A percentile compares a stretch with the other conserved stretches of the same genome.
phyloP scores from a whole-genome alignment of 768 basidiomycete genomes.

The Tricholoma hemisulphureum region DNA sequence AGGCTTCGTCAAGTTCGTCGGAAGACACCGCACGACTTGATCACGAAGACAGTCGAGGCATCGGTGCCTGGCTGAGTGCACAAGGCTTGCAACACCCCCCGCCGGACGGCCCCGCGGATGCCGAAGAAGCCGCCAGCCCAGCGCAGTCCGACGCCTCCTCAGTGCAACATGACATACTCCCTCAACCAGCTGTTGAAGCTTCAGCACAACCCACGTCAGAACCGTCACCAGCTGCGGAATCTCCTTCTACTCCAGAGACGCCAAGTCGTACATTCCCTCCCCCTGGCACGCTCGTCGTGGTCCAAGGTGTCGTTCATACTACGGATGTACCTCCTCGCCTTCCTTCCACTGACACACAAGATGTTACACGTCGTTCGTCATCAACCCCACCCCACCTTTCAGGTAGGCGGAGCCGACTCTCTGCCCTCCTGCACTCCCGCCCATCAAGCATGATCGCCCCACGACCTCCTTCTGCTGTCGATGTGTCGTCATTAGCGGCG shows the following conservation, averaged over 20 bases:
- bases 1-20: background rate
- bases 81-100: background rate
- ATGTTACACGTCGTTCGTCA: conserved; percentile 28
- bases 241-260: background rate
- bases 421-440: conserved; percentile 37
- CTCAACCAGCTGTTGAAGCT: background rate
- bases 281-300: conserved; percentile 76
- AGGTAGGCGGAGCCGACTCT: conserved; percentile 31
- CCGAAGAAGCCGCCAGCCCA: background rate
- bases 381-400: conserved; percentile 22
- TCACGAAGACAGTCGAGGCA: conserved; percentile 3
- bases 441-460: conserved; percentile 21
- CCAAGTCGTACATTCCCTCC: conserved; percentile 53
- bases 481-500: conserved; percentile 2
- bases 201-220: background rate
- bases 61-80: conserved; percentile 2
- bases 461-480: conserved; percentile 10
- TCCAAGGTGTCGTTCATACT: conserved; percentile 81
- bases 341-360: conserved; percentile 15
- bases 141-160: background rate
- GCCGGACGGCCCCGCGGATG: background rate
- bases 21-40: background rate
- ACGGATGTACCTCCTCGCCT: conserved; percentile 54
- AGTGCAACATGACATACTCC: background rate
- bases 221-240: background rate